phyloP scores from a whole-genome alignment of 352 stramenopile species.

The Phytopythium cucurbitacearum region DNA sequence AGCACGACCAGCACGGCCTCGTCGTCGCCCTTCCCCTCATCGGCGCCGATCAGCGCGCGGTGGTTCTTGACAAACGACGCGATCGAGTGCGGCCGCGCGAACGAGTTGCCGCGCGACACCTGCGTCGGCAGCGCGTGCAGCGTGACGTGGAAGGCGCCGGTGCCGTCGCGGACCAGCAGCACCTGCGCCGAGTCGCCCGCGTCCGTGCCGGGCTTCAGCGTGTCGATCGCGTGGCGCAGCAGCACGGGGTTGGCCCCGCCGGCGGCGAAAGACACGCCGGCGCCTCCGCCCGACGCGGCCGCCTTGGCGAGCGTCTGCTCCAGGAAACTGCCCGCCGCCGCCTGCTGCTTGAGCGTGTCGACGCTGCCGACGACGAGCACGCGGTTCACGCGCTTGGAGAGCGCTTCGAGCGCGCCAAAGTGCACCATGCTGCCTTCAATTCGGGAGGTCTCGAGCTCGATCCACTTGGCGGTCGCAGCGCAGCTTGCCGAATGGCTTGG shows the following conservation, averaged over 20 bases:
- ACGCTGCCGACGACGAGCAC: slow-evolving; percentile 46
- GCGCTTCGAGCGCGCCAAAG: slow-evolving; percentile 18
- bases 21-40: slow-evolving; percentile 8
- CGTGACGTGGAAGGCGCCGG: slow-evolving; percentile 35
- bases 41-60: slow-evolving; percentile 20
- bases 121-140: slow-evolving; percentile 54
- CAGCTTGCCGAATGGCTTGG: slow-evolving; percentile 1
- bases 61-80: slow-evolving; percentile 53
- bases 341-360: slow-evolving; percentile 38
- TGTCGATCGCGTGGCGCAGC: slow-evolving; percentile 42
- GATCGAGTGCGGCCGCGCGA: slow-evolving; percentile 73
- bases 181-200: slow-evolving; percentile 39
- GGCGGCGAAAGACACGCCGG: slow-evolving; percentile 21
- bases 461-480: not conserved
- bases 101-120: slow-evolving; percentile 67
- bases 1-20: slow-evolving; percentile 56
- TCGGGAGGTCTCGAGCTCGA: not conserved
- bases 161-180: slow-evolving; percentile 29
- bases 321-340: slow-evolving; percentile 27
- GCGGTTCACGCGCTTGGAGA: slow-evolving; percentile 37
- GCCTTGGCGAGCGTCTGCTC: slow-evolving; percentile 25
- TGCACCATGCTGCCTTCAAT: slow-evolving; percentile 24
- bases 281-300: slow-evolving; percentile 10
- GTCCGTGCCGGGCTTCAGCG: slow-evolving; percentile 36
- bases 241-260: slow-evolving; percentile 33